Evolutionary conservation across 148 eudicot genomes (phyloP).

Genomic region (Linanthus parryae): DNA sequence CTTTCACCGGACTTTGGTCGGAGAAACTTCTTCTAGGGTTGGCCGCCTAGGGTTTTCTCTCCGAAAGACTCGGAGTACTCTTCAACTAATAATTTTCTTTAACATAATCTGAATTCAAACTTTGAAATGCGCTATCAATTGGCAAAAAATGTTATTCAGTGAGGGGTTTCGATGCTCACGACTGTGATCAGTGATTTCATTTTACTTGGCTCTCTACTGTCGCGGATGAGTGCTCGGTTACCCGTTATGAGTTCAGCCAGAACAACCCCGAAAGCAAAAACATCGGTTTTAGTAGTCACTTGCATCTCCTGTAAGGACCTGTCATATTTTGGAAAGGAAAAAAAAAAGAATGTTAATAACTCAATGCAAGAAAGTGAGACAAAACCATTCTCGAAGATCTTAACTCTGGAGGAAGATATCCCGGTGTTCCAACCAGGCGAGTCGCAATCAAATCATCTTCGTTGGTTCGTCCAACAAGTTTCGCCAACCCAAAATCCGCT

Average conservation of each 20-base stretch:
- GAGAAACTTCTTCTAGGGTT: too few relatives aligned
- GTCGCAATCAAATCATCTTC: constrained; percentile 41
- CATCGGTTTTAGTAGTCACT: constrained; percentile 43
- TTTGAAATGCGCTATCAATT: too few relatives aligned
- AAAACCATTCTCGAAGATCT: too few relatives aligned
- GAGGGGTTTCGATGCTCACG: too few relatives aligned
- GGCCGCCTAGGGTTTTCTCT: too few relatives aligned
- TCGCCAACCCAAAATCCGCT: constrained; percentile 51
- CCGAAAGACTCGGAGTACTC: too few relatives aligned
- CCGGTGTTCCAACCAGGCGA: constrained; percentile 52
- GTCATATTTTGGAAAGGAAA: constrained; percentile 3
- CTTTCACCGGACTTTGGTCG: too few relatives aligned
- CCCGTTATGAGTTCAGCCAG: constrained; percentile 50
- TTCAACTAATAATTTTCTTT: too few relatives aligned
- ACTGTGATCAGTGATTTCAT: constrained; percentile 42
- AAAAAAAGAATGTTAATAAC: not conserved
- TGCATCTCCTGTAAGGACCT: constrained; percentile 47
- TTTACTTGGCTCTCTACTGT: constrained; percentile 27
- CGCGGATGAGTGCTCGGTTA: constrained; percentile 41
- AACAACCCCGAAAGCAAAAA: constrained; percentile 51
- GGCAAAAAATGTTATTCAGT: too few relatives aligned
- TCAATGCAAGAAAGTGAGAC: not conserved
- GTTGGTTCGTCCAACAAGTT: constrained; percentile 34
- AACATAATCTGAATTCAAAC: too few relatives aligned
- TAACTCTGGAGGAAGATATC: constrained; percentile 58